Base-by-base conservation (phyloP, 2,329 filamentous ascomycete genomes). In the Geosmithia putterillii region DNA sequence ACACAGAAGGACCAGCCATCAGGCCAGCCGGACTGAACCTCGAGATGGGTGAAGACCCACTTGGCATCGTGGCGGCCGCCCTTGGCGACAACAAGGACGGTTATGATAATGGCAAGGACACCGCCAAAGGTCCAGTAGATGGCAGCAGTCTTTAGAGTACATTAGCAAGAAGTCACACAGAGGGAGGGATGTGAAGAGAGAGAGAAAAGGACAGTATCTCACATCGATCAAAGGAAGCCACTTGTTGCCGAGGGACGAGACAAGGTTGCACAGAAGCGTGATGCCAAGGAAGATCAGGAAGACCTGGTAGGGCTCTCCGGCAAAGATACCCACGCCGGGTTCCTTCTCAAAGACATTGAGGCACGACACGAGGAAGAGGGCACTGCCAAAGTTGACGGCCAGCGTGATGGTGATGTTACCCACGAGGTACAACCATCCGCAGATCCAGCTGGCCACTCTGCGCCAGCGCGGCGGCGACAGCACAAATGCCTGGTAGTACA, bases 331-430 rank as follows among this genome's bases (percentile, higher is more conserved):
- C 10, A 60, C 57, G 38, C 66, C 70, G 6, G 62, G 58, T 32
- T 61, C 57, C 3, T 59, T 59, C 44, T 72, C 63, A 46, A 76
- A 78, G 32, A 78, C 69, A 45, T 76, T 74, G 58, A 78, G 56
- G 53, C 71, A 74, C 14, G 64, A 69, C 44, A 74, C 66, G 45
- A 75, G 60, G 57, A 77, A 73, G 50, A 87, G 75, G 0, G 79
- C 83, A 3, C 84, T 86, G 7, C 82, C 84, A 53, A 87, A 88
- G 65, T 86, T 85, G 56, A 87, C 83, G n/a, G 82, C 75, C n/a
- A 87, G 68, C 0, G 83, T 87, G 51, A 89, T 89, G 50, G 81
- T 86, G 58, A 87, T 81, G 63, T 88, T 88, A 46, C 85, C 85
- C 42, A 86, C 78, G 17, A 86, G 74, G 56, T 84, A 88, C 19